Evolutionary conservation across 768 basidiomycete genomes (phyloP).

Genomic region (Lactifluus pinguis): DNA sequence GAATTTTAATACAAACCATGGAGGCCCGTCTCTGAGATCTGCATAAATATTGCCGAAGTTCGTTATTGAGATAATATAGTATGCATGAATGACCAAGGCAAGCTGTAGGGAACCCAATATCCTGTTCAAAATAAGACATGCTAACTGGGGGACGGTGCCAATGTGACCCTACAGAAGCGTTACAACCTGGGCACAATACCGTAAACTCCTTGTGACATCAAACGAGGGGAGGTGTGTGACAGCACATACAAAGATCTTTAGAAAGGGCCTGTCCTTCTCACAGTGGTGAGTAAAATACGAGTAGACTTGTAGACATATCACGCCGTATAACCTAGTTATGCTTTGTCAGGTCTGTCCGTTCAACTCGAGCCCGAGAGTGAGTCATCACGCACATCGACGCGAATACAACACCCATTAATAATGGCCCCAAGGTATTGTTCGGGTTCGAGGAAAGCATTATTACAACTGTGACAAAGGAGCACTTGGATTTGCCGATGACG

Average conservation of each 20-base stretch:
- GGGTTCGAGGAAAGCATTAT: not conserved
- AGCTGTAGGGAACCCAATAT: not conserved
- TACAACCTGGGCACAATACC: not conserved
- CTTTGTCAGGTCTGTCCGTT: not conserved
- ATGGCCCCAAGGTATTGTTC: not conserved
- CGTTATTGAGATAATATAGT: not conserved
- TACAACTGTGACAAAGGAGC: too few relatives aligned
- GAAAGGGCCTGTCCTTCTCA: not conserved
- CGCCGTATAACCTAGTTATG: not conserved
- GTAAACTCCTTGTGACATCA: not conserved
- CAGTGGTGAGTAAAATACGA: not conserved
- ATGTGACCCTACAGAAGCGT: not conserved
- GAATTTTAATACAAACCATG: not conserved
- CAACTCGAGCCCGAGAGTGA: not conserved
- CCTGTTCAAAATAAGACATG: not conserved
- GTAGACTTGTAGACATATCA: not conserved
- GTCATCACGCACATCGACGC: not conserved
- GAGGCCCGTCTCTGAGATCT: not conserved
- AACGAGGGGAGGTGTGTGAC: too few relatives aligned
- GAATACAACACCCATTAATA: not conserved
- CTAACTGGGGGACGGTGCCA: too few relatives aligned
- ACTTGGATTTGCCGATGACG: not conserved
- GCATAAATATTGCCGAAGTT: constrained; percentile 1
- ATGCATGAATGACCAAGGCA: not conserved
- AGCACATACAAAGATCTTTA: not conserved